Percentiles rank a stretch among this genome's conserved stretches.
Evolutionary conservation across 2,329 filamentous ascomycete genomes (phyloP).

Genomic region (Curvularia verruculosa): DNA sequence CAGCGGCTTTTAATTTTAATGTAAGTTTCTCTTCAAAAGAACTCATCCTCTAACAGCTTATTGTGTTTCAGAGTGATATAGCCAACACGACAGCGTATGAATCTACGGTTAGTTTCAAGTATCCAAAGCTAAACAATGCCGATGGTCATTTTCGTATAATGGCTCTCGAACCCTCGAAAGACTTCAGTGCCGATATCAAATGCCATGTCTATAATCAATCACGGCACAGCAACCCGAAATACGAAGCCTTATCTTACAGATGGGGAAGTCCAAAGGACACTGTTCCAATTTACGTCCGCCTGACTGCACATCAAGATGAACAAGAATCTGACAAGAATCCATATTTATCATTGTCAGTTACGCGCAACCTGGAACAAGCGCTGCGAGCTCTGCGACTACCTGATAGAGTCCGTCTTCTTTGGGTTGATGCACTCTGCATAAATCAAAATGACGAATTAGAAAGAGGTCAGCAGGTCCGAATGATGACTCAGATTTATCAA

Average conservation of each 20-base stretch:
- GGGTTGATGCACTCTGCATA: constrained; percentile 2
- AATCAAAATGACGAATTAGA: background rate
- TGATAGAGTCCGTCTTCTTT: background rate
- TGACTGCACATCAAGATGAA: background rate
- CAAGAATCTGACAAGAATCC: background rate
- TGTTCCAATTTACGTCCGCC: background rate
- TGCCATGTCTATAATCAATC: background rate
- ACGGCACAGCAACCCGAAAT: background rate
- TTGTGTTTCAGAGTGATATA: background rate
- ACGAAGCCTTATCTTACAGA: constrained; percentile 4
- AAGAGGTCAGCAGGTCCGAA: background rate
- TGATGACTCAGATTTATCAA: background rate
- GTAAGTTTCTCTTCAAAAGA: background rate
- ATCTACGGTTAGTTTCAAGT: background rate
- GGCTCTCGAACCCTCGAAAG: background rate
- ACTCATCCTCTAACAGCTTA: background rate
- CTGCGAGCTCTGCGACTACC: constrained; percentile 1
- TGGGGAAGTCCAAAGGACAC: constrained; percentile 3
- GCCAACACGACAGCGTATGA: background rate
- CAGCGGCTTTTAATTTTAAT: background rate
- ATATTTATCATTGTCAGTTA: background rate
- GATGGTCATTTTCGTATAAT: background rate
- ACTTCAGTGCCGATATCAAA: background rate
- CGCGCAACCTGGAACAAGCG: constrained; percentile 1
- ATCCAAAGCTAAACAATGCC: background rate